These are phyloP conservation scores for Aureobasidium lini DNA, from an alignment of 2,329 filamentous ascomycete species.

Conservation along the genomic window DNA sequence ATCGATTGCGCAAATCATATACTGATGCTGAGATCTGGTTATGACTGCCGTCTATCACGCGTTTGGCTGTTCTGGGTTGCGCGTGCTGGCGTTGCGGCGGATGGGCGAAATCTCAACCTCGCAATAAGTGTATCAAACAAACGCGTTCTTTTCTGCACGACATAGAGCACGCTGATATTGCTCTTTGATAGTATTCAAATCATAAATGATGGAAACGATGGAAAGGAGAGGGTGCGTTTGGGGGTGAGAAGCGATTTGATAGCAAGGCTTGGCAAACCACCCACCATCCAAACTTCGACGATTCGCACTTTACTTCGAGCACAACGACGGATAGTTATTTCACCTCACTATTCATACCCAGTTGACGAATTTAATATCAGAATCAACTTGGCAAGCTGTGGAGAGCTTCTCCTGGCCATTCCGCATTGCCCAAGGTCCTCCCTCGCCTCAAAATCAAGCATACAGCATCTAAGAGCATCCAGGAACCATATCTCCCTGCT, in stretches of 20 bases:
- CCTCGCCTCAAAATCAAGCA: not conserved
- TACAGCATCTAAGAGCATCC: not conserved
- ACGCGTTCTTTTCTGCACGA: not conserved
- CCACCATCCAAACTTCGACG: not conserved
- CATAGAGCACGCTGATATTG: slow-evolving; percentile 5
- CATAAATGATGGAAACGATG: slow-evolving; percentile 8
- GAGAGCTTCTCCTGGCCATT: not conserved
- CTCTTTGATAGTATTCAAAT: slow-evolving; percentile 2
- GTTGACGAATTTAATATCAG: not conserved
- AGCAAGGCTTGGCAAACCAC: not conserved
- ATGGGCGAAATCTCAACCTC: not conserved
- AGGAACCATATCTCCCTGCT: slow-evolving; percentile 14
- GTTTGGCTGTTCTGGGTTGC: not conserved
- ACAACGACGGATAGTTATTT: not conserved
- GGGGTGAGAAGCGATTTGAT: not conserved
- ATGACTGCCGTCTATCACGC: not conserved
- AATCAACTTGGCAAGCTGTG: not conserved
- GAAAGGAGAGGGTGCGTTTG: not conserved
- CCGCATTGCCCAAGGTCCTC: not conserved
- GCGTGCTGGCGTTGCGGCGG: slow-evolving; percentile 7
- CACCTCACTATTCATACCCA: not conserved
- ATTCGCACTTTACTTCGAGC: not conserved
- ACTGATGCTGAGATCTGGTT: not conserved
- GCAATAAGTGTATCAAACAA: slow-evolving; percentile 1
- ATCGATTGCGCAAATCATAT: not conserved